A percentile compares a stretch with the other conserved stretches of the same genome.
phyloP scores from a whole-genome alignment of 2,329 filamentous ascomycete genomes.

The Phyllosticta citribraziliensis region DNA sequence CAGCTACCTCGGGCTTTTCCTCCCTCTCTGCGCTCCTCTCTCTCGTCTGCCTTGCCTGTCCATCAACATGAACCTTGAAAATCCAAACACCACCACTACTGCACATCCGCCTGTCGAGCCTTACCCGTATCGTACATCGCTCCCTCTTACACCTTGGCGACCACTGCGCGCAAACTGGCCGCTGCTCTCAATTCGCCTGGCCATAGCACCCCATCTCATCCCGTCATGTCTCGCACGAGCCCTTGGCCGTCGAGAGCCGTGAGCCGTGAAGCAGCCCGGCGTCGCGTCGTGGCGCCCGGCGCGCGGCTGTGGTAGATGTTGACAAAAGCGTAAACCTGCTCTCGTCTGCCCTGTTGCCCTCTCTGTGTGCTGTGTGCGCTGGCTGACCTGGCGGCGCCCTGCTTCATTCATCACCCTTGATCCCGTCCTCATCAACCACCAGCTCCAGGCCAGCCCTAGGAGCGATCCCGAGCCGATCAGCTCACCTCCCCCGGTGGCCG shows the following conservation, averaged over 20 bases:
- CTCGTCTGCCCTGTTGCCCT: neutral
- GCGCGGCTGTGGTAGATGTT: neutral
- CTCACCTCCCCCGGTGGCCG: conserved; percentile 1
- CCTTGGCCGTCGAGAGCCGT: neutral
- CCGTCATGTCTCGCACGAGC: neutral
- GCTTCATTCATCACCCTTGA: conserved; percentile 8
- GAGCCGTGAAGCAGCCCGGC: conserved; percentile 4
- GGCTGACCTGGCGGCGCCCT: neutral
- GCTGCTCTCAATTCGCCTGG: neutral
- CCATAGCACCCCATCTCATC: neutral
- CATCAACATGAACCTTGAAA: neutral
- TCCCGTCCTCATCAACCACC: neutral
- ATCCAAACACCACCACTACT: neutral
- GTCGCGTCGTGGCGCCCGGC: conserved; percentile 4
- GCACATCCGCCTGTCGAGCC: neutral
- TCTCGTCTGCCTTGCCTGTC: neutral
- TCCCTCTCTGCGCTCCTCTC: neutral
- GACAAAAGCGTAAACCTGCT: neutral
- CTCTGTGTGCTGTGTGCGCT: neutral
- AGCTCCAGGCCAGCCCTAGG: conserved; percentile 21
- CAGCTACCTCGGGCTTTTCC: neutral
- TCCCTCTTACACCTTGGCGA: neutral
- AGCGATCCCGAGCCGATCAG: conserved; percentile 16
- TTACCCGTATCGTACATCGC: neutral
- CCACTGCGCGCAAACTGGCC: neutral